A percentile compares a stretch with the other conserved stretches of the same genome.
Evolutionary conservation across 2,329 filamentous ascomycete species (phyloP).

Genomic region (Helotiales sp.): DNA sequence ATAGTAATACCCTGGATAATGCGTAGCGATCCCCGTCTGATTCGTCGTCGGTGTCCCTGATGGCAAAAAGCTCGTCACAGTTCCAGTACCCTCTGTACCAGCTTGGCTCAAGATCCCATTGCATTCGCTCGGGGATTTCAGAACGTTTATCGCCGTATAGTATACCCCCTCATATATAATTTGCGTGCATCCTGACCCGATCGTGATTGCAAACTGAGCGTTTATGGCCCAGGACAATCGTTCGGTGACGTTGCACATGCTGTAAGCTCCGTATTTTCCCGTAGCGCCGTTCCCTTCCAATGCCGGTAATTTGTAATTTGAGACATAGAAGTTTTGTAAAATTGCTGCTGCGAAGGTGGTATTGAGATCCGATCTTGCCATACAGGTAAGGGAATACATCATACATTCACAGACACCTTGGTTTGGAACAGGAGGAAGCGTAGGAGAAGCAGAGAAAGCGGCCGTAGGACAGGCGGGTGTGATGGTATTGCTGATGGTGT

Average conservation of each 20-base stretch:
- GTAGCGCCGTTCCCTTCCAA: conserved; percentile 52
- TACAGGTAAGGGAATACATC: conserved; percentile 67
- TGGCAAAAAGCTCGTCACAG: not conserved
- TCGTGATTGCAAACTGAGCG: not conserved
- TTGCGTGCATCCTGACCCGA: not conserved
- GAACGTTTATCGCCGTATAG: too few relatives aligned
- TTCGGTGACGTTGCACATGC: conserved; percentile 68
- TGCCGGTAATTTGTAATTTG: conserved; percentile 38
- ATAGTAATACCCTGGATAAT: not conserved
- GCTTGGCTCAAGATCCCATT: not conserved
- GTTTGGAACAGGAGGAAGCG: conserved; percentile 79
- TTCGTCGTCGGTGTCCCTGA: not conserved
- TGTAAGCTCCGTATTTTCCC: conserved; percentile 72
- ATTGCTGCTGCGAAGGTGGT: too few relatives aligned
- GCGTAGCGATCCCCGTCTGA: not conserved
- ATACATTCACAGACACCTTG: conserved; percentile 79
- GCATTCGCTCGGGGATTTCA: too few relatives aligned
- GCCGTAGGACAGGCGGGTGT: conserved; percentile 4
- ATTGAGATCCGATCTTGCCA: conserved; percentile 34
- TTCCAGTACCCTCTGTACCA: not conserved
- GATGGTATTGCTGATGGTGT: conserved; percentile 41
- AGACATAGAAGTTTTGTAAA: not conserved
- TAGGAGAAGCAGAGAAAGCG: conserved; percentile 46
- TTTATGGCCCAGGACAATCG: conserved; percentile 61
- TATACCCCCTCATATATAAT: not conserved